Base-by-base conservation (phyloP, 2,329 filamentous ascomycete species). In the Thielaviopsis punctulata region DNA sequence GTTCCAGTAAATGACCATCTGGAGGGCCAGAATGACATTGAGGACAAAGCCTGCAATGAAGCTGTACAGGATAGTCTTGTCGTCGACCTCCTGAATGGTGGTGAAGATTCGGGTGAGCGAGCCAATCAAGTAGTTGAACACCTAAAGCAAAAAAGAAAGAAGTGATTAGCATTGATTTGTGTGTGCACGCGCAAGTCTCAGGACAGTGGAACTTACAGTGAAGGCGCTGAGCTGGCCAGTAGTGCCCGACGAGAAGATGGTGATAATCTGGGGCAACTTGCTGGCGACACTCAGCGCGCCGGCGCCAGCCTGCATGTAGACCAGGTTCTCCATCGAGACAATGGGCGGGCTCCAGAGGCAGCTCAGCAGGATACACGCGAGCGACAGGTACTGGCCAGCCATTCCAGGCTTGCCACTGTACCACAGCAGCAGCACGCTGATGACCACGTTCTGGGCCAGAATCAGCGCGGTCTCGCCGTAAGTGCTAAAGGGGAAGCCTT, bases 1-100 rank as follows among this genome's bases (percentile, higher is more conserved):
- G 62, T 95, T 95, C 92, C 92, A 98, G 73, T 96, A 96, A 69
- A 89, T 94, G 24, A 94, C 64, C 84, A 98, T 92, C 71, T 98
- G 92, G 39, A 75, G 68, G 13, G 89, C 89, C 54, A 98, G 73
- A 53, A 98, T 76, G 54, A 81, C 73, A 67, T 98, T 98, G 60
- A 98, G 77, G n/a, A 73, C 69, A 65, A 95, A 95, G 24, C 88
- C 92, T 7, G 88, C 86, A 52, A 96, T 70, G 73, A 94, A 96
- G 49, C 89, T 85, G 69, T 94, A 96, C 23, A 98, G 76, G 61
- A 98, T 96, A 55, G 96, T 75, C 68, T 89, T 89, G 68, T 98
- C 92, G 65, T 94, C 85, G 55, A 98, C 92, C 72, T 98, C 92
- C 63, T 96, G 89, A 54, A 98, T 72, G 8, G 93, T 98, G 27